Evolutionary conservation across 345 rosid species (phyloP).

Genomic region (Eucalyptus globulus): DNA sequence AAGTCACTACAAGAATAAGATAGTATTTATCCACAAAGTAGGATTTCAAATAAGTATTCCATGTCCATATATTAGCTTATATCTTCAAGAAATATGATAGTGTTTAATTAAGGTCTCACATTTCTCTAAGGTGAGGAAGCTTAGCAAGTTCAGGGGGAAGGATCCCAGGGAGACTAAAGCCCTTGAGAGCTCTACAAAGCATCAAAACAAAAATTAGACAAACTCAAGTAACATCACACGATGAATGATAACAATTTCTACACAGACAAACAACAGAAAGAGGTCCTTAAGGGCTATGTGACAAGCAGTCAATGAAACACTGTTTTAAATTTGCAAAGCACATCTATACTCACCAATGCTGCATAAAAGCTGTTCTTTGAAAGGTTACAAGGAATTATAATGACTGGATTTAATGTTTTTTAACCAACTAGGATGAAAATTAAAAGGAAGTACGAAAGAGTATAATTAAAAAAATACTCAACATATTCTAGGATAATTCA

Average conservation of each 20-base stretch:
- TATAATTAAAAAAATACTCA: background rate
- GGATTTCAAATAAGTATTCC: background rate
- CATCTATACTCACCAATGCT: background rate
- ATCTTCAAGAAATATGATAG: background rate
- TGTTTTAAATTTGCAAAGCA: background rate
- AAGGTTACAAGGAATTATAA: background rate
- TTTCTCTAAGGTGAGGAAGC: constrained; percentile 39
- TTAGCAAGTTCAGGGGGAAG: constrained; percentile 49
- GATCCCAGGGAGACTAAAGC: constrained; percentile 49
- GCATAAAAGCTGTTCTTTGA: background rate
- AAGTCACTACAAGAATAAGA: constrained; percentile 8
- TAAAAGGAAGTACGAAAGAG: background rate
- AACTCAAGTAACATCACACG: background rate
- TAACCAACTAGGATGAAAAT: background rate
- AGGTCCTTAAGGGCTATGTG: background rate
- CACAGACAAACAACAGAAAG: background rate
- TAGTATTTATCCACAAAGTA: background rate
- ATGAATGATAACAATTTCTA: background rate
- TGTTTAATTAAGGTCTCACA: constrained; percentile 22
- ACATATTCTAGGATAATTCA: background rate
- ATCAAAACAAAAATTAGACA: background rate
- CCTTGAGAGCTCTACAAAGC: constrained; percentile 25
- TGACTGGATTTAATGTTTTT: background rate
- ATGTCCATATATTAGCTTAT: background rate
- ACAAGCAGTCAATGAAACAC: background rate